phyloP scores from a whole-genome alignment of 2,329 filamentous ascomycete genomes.

The Fusarium papillatum region DNA sequence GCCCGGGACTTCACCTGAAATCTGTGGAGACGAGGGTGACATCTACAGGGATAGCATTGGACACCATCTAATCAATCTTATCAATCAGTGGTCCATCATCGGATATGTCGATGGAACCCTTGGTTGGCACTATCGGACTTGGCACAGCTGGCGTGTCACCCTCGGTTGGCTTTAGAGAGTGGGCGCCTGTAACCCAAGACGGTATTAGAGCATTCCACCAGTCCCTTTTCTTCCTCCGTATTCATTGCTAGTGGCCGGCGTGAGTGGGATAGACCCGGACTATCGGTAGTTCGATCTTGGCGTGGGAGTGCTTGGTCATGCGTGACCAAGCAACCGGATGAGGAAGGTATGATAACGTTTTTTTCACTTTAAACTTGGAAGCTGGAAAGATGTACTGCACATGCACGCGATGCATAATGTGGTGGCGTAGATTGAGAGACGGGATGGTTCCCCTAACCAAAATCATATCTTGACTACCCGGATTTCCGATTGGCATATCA shows the following conservation, averaged over 20 bases:
- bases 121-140: neutral
- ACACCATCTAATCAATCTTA: slow-evolving; percentile 5
- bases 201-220: neutral
- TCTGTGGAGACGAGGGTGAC: neutral
- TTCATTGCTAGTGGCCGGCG: neutral
- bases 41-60: neutral
- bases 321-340: neutral
- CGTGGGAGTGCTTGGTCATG: neutral
- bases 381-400: neutral
- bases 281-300: neutral
- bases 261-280: neutral
- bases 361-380: neutral
- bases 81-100: neutral
- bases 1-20: slow-evolving; percentile 3
- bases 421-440: neutral
- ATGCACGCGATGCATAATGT: neutral
- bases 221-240: neutral
- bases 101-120: neutral
- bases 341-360: neutral
- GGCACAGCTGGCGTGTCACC: neutral
- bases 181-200: neutral
- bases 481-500: neutral
- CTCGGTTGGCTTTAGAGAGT: neutral
- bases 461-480: neutral
- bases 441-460: neutral